Evolutionary conservation across 345 rosid species (phyloP).

Genomic region (Cardamine occulta): DNA sequence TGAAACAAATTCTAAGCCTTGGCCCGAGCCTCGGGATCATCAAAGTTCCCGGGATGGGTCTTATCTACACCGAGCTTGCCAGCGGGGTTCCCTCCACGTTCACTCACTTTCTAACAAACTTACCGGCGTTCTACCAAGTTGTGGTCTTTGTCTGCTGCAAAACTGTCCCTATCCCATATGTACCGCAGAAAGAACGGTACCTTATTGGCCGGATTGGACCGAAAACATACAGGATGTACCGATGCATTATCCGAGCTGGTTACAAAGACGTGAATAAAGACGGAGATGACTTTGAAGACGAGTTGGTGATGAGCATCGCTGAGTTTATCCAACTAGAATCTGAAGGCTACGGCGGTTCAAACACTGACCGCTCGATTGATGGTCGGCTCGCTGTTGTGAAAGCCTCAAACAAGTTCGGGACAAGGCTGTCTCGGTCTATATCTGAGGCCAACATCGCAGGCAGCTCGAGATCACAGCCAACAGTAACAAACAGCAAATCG

Average conservation of each 20-base stretch:
- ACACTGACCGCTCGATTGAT: slow-evolving; percentile 58
- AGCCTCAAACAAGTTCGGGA: slow-evolving; percentile 79
- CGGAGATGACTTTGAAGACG: slow-evolving; percentile 77
- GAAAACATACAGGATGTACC: slow-evolving; percentile 82
- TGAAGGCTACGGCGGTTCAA: slow-evolving; percentile 58
- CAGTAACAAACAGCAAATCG: slow-evolving; percentile 67
- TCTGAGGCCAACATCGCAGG: slow-evolving; percentile 48
- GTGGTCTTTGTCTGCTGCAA: slow-evolving; percentile 84
- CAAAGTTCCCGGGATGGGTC: slow-evolving; percentile 92
- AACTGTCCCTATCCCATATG: slow-evolving; percentile 83
- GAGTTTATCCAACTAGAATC: slow-evolving; percentile 96
- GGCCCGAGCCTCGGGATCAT: slow-evolving; percentile 91
- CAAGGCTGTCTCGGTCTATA: slow-evolving; percentile 60
- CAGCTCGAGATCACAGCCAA: slow-evolving; percentile 48
- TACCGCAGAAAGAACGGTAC: slow-evolving; percentile 78
- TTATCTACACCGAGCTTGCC: slow-evolving; percentile 79
- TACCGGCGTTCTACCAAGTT: slow-evolving; percentile 92
- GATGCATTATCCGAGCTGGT: slow-evolving; percentile 86
- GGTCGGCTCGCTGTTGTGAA: slow-evolving; percentile 81
- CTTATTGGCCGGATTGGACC: slow-evolving; percentile 93
- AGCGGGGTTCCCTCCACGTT: slow-evolving; percentile 82
- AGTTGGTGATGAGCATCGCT: slow-evolving; percentile 82
- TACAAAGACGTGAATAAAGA: slow-evolving; percentile 80
- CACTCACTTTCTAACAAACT: slow-evolving; percentile 78
- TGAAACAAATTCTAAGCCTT: slow-evolving; percentile 75